phyloP scores from a whole-genome alignment of 2,329 filamentous ascomycete species.

The Penicillium fuscoglaucum region DNA sequence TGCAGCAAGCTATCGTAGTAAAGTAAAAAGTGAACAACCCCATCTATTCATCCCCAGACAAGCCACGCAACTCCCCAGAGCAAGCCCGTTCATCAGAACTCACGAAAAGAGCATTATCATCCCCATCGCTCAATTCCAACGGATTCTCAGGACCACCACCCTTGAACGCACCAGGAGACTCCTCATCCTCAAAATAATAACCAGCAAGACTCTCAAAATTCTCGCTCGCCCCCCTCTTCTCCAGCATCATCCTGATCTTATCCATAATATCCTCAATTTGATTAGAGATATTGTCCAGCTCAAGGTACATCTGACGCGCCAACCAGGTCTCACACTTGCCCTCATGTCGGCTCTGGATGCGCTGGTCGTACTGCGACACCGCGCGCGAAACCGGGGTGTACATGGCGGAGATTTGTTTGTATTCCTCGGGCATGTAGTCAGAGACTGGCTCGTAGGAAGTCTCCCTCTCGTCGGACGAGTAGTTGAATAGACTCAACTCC shows the following conservation, averaged over 20 bases:
- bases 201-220: not conserved
- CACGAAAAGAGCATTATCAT: not conserved
- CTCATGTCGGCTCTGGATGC: not conserved
- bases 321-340: not conserved
- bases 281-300: not conserved
- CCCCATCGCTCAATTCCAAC: not conserved
- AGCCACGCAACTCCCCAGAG: not conserved
- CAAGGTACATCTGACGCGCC: not conserved
- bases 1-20: not conserved
- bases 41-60: not conserved
- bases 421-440: not conserved
- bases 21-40: not conserved
- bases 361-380: not conserved
- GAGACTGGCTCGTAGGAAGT: not conserved
- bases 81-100: not conserved
- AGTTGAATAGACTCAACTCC: not conserved
- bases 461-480: not conserved
- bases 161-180: not conserved
- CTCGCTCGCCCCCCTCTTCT: not conserved
- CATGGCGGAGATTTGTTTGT: too few relatives aligned
- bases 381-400: not conserved
- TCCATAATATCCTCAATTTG: not conserved
- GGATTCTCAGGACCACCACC: not conserved
- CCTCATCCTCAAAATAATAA: not conserved
- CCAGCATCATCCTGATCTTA: not conserved